Evolutionary conservation across 2,329 filamentous ascomycete genomes (phyloP), one percentile per base, ranked within the genome.

Genomic region (Stagonosporopsis vannaccii): DNA sequence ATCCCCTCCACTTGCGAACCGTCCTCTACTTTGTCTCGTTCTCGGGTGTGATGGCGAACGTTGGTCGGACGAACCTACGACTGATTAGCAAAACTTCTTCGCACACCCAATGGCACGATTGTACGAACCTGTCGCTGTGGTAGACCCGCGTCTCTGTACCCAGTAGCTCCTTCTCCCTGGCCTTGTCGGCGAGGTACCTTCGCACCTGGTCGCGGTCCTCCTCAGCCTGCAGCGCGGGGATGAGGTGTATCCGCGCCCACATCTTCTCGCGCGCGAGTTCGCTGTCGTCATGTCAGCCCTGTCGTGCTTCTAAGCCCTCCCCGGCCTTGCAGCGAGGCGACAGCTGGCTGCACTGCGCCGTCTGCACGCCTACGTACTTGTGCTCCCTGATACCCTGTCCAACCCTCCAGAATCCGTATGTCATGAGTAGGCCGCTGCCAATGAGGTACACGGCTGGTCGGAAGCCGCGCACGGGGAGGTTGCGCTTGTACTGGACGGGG

Each of bases 401-500:
- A 58, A 92, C 80, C 79, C 89, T 90, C 80, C 91, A 98, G 85
- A 95, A 97, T 60, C 95, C 95, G 78, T 90, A 98, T 64, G 85
- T 84, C 89, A 96, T 93, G 67, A 97, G 80, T 51, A 84, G 84
- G 67, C 87, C 90, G 77, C 92, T 87, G 62, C 87, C 91, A 68
- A 91, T 75, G 65, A 98, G 84, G 75, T 97, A 87, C 60, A 87
- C 85, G 44, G 87, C 84, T 17, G 95, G 94, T 58, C 90, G 88
- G 85, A 98, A 96, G 69, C 94, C 94, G 73, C 90, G 90, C 62
- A 90, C 88, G 63, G 95, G 95, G 61, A 99, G 83, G 81, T 98
- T 98, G 79, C 95, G 90, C 87, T 96, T 96, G 85, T 97, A 99
- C 82, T 99, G 95, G 66, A 99, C 90, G 79, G 94, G 89, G 78